phyloP scores from a whole-genome alignment of 768 basidiomycete species.

The Podaxis sp. region DNA sequence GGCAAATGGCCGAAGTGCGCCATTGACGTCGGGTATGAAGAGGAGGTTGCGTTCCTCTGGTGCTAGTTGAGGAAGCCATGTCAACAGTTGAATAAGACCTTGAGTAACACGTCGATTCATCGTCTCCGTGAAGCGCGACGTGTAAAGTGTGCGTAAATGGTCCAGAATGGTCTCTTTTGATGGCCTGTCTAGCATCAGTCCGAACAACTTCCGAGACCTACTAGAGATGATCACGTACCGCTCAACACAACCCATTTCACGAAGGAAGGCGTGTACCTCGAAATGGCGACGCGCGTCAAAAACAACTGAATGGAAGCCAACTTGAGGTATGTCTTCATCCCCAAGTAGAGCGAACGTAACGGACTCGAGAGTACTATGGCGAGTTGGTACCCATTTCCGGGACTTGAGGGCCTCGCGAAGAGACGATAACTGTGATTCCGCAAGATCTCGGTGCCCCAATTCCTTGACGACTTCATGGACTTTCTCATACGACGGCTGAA shows the following conservation, averaged over 20 bases:
- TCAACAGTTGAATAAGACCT: neutral
- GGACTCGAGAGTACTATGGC: conserved; percentile 16
- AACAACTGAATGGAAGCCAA: conserved; percentile 28
- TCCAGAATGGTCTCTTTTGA: conserved; percentile 24
- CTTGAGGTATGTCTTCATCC: conserved; percentile 14
- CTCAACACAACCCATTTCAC: conserved; percentile 36
- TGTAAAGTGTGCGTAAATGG: conserved; percentile 20
- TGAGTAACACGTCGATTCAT: neutral
- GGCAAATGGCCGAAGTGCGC: conserved; percentile 24
- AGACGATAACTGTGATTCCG: conserved; percentile 14
- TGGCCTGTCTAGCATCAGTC: conserved; percentile 24
- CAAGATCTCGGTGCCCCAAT: conserved; percentile 24
- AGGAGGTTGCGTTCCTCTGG: conserved; percentile 25
- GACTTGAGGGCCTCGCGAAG: conserved; percentile 19
- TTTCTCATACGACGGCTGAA: conserved; percentile 11
- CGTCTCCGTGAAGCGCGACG: neutral
- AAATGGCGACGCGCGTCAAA: conserved; percentile 18
- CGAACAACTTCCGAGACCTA: neutral
- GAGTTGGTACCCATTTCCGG: conserved; percentile 35
- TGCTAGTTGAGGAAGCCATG: conserved; percentile 3
- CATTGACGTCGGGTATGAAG: conserved; percentile 32
- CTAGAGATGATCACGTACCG: conserved; percentile 24
- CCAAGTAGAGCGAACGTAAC: conserved; percentile 23
- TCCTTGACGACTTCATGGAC: conserved; percentile 29
- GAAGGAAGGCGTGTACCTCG: conserved; percentile 23